A percentile compares a stretch with the other conserved stretches of the same genome.
Conservation (phyloP, 192 early-diverging fungal species). For the Entomortierella parvispora region DNA sequence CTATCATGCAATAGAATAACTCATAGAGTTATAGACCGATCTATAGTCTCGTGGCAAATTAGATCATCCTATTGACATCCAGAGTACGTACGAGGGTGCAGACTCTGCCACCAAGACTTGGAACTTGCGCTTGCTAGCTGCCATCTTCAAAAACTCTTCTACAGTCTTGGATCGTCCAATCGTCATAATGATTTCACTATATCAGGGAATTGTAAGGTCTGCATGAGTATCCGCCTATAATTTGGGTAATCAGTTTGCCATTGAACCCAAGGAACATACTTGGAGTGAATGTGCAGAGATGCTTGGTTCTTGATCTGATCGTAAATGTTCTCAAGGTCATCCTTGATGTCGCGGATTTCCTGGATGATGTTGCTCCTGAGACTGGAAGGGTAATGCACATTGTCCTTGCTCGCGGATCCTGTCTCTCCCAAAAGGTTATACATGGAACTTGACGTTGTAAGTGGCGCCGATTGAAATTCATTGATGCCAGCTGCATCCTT, state of each 20-base stretch:
- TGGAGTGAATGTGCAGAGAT: slow-evolving; percentile 90
- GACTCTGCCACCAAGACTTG: slow-evolving; percentile 93
- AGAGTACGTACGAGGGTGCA: slow-evolving; percentile 79
- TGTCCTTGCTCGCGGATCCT: slow-evolving; percentile 24
- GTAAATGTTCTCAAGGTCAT: slow-evolving; percentile 80
- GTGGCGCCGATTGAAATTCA: slow-evolving; percentile 21
- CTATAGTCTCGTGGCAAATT: not conserved
- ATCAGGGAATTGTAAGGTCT: not conserved
- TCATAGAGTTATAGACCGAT: not conserved
- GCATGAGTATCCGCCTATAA: no score
- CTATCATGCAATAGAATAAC: slow-evolving; percentile 36
- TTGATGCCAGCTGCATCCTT: not conserved
- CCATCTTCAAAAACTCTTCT: slow-evolving; percentile 81
- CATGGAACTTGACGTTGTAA: slow-evolving; percentile 58
- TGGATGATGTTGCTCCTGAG: slow-evolving; percentile 81
- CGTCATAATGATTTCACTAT: slow-evolving; percentile 94
- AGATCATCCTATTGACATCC: not conserved
- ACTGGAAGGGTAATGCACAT: slow-evolving; percentile 31
- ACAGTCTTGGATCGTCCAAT: slow-evolving; percentile 85
- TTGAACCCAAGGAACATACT: slow-evolving; percentile 57
- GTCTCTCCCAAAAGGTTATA: slow-evolving; percentile 67
- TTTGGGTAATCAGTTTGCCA: no score
- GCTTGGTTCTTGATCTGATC: slow-evolving; percentile 83
- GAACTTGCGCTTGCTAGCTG: slow-evolving; percentile 85
- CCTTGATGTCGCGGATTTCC: slow-evolving; percentile 84